phyloP scores from a whole-genome alignment of 495 filamentous ascomycete species.

The Penicillium dipodomyicola region DNA sequence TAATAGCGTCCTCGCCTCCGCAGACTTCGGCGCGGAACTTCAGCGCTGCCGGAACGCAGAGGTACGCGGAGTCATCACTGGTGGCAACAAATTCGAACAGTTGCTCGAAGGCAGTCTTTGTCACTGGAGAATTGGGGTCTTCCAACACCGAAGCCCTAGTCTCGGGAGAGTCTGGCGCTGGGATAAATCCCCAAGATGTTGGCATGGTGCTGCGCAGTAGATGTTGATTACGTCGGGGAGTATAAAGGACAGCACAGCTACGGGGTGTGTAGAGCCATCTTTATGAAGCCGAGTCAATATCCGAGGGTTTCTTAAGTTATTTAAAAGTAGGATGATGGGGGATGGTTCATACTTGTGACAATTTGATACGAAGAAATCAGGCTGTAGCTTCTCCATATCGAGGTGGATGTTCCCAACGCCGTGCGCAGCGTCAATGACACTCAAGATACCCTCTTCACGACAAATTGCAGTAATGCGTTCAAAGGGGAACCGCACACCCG shows the following conservation, averaged over 20 bases:
- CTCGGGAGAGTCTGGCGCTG: constrained; percentile 30
- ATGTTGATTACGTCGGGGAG: constrained; percentile 67
- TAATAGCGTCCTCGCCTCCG: constrained; percentile 72
- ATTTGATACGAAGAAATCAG: constrained; percentile 84
- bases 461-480: constrained; percentile 62
- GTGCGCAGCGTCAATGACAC: constrained; percentile 77
- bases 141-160: constrained; percentile 38
- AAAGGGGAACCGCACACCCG: constrained; percentile 77
- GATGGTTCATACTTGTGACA: constrained; percentile 65
- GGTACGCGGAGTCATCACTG: constrained; percentile 64
- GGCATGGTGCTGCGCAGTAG: constrained; percentile 74
- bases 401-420: constrained; percentile 74
- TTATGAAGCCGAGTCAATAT: background rate
- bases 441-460: constrained; percentile 58
- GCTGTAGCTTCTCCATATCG: constrained; percentile 59
- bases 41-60: constrained; percentile 68
- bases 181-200: constrained; percentile 58
- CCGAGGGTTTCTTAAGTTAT: background rate
- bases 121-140: constrained; percentile 42
- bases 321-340: background rate
- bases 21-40: constrained; percentile 63
- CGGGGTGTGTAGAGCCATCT: constrained; percentile 87
- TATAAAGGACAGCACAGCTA: constrained; percentile 75
- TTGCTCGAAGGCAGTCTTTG: constrained; percentile 58
- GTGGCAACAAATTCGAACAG: constrained; percentile 81